These are phyloP conservation scores for Pyrenophora graminea DNA, from an alignment of 2,329 filamentous ascomycete genomes.

Conservation along the genomic window DNA sequence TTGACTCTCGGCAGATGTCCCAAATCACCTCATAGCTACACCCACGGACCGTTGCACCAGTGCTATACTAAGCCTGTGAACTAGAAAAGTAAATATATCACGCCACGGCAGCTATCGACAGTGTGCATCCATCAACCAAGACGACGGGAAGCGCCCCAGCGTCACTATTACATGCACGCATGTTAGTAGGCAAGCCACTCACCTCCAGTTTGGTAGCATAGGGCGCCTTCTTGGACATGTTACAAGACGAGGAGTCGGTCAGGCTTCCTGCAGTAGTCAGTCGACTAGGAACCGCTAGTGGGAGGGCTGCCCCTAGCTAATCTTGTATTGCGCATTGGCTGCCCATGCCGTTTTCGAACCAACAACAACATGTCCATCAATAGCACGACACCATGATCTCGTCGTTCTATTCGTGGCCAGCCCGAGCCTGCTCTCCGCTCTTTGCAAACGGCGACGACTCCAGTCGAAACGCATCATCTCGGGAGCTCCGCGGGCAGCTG, in stretches of 20 bases:
- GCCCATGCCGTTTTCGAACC: slow-evolving; percentile 15
- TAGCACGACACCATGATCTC: slow-evolving; percentile 10
- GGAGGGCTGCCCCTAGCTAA: slow-evolving; percentile 21
- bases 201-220: slow-evolving; percentile 14
- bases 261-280: slow-evolving; percentile 27
- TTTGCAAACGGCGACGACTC: slow-evolving; percentile 17
- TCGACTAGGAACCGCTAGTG: slow-evolving; percentile 24
- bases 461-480: slow-evolving; percentile 9
- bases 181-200: slow-evolving; percentile 1
- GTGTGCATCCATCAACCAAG: not conserved
- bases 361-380: slow-evolving; percentile 17
- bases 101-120: not conserved
- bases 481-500: slow-evolving; percentile 24
- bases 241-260: slow-evolving; percentile 37
- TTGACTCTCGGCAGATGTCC: not conserved
- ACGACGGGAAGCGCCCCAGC: not conserved
- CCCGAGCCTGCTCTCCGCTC: slow-evolving; percentile 28
- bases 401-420: slow-evolving; percentile 17
- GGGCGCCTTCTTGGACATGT: not conserved
- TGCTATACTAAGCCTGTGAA: not conserved
- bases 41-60: not conserved
- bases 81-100: not conserved
- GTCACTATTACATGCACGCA: not conserved
- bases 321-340: slow-evolving; percentile 23
- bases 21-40: not conserved